phyloP scores from a whole-genome alignment of 208 protist genomes.

The Trypanosoma cruzi region DNA sequence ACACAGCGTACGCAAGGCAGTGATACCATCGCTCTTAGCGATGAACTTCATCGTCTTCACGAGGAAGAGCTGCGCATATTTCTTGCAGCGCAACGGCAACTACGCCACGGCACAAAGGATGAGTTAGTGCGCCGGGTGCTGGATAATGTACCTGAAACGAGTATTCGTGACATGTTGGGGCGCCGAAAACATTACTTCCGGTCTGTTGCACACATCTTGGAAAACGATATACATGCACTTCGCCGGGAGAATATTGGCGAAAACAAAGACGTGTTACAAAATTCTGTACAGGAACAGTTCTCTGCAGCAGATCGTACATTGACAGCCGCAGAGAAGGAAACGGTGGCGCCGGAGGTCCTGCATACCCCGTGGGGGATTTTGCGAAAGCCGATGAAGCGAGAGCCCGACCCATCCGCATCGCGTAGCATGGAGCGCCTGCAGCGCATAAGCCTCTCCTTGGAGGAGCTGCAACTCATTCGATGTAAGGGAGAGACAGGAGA shows the following conservation, averaged over 20 bases:
- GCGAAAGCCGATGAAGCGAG: constrained; percentile 59
- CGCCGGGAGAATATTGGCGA: constrained; percentile 35
- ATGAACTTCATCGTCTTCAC: constrained; percentile 57
- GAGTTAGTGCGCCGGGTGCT: constrained; percentile 78
- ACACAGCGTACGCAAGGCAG: constrained; percentile 36
- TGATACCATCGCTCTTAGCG: constrained; percentile 35
- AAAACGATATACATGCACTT: constrained; percentile 49
- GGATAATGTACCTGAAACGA: constrained; percentile 44
- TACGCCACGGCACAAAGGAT: constrained; percentile 77
- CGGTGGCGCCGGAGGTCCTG: constrained; percentile 62
- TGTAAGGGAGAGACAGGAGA: constrained; percentile 60
- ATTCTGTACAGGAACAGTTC: background rate
- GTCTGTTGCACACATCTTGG: constrained; percentile 79
- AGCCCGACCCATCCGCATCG: constrained; percentile 11
- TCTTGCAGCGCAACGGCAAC: constrained; percentile 77
- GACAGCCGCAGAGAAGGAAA: constrained; percentile 41
- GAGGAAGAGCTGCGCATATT: constrained; percentile 93
- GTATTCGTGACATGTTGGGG: constrained; percentile 78
- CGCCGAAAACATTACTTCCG: constrained; percentile 87
- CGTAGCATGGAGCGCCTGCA: constrained; percentile 60
- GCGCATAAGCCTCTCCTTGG: constrained; percentile 54
- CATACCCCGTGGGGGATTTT: constrained; percentile 88
- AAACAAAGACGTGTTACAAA: background rate
- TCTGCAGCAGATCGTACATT: constrained; percentile 45
- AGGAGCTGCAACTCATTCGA: constrained; percentile 69